phyloP scores from a whole-genome alignment of 176 grass and related monocot genomes.

The Stipa capillata region DNA sequence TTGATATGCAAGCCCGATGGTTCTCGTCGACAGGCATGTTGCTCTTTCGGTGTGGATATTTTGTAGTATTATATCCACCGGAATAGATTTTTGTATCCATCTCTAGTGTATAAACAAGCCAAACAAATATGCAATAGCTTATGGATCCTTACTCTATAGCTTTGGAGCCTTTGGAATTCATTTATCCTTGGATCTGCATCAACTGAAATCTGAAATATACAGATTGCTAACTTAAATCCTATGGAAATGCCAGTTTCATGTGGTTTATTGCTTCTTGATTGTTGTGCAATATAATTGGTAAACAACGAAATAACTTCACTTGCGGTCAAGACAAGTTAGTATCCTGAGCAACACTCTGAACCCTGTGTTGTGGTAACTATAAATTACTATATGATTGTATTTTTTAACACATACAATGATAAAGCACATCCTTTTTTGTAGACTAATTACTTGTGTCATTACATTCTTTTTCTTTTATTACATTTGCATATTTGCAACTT shows the following conservation, averaged over 20 bases:
- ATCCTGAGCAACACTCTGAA: neutral
- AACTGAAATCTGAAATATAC: neutral
- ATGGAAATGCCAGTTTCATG: neutral
- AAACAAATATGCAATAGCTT: neutral
- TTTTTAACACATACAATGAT: too few relatives aligned
- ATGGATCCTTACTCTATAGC: neutral
- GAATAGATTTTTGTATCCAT: neutral
- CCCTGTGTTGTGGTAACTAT: neutral
- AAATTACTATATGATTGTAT: neutral
- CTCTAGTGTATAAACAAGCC: neutral
- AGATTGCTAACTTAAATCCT: neutral
- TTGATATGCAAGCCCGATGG: conserved; percentile 13
- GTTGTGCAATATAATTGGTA: neutral
- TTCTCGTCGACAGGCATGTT: conserved; percentile 37
- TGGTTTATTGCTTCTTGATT: conserved; percentile 5
- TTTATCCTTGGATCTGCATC: neutral
- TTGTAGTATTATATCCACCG: neutral
- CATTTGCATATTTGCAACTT: neutral
- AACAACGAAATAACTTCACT: neutral
- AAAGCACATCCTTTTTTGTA: conserved; percentile 17
- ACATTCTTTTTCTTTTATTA: neutral
- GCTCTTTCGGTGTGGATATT: neutral
- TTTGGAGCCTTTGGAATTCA: neutral
- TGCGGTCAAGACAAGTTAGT: neutral
- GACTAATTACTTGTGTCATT: neutral